Base-by-base conservation (phyloP, 495 filamentous ascomycete species). In the Xylaria acuta region DNA sequence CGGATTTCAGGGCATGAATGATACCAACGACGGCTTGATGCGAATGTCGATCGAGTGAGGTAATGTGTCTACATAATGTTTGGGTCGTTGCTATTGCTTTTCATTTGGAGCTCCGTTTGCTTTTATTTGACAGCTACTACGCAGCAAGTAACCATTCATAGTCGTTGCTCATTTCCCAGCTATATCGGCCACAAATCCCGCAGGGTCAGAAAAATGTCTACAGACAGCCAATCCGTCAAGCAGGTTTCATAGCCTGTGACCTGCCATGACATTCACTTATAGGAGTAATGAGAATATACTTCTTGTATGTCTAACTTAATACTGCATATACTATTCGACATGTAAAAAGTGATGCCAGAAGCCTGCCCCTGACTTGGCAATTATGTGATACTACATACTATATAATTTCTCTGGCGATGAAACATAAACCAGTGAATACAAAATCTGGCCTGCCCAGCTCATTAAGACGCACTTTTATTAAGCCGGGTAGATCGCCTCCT, bases 11-110 rank as follows among this genome's bases (percentile, higher is more conserved):
- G 96, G 96, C 0, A 97, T 98, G 94, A 93, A 86, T 62, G 97
- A 98, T 83, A 96, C 97, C 4, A 92, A 94, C 76, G 96, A 98
- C 82, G 93, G 94, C 27, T 85, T 98, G 74, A 98, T 97, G 93
- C 94, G 96, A 76, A 95, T 99, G 94, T 97, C 93, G 78, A 95
- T 97, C 77, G 94, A 97, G 75, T 92, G 74, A 73, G n/a, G 45
- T 9, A 54, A 73, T 73, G 11, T 11, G 7, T 30, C 22, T 47
- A 1, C 22, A 18, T 25, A 16, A 8, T 36, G 16, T 14, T n/a
- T 14, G 1, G 6, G n/a, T 1, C 32, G 5, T 22, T 27, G 5
- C 3, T 9, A 1, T 20, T 43, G 5, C 53, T 18, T 62, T 16
- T 12, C 27, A 20, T 25, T 27, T 25, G 25, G 27, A 34, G 51